phyloP scores from a whole-genome alignment of 768 basidiomycete genomes.

The Dentipellis fragilis region DNA sequence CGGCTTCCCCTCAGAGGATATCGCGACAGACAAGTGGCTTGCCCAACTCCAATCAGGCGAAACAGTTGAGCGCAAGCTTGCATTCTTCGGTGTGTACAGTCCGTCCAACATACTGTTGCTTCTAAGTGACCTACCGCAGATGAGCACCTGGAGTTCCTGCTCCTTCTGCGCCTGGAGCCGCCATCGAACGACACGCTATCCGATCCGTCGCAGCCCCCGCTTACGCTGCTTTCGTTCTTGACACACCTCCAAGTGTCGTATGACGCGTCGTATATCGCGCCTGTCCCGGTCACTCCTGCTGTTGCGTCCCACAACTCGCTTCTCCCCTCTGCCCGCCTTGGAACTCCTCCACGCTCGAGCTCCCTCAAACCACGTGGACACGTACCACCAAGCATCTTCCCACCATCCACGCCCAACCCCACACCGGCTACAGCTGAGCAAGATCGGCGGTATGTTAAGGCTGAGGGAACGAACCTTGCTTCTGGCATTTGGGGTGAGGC shows the following conservation, averaged over 20 bases:
- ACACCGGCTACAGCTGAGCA: conserved; percentile 62
- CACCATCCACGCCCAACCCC: conserved; percentile 79
- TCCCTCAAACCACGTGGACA: conserved; percentile 26
- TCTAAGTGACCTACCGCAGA: conserved; percentile 21
- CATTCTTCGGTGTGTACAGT: conserved; percentile 57
- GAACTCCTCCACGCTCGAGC: conserved; percentile 38
- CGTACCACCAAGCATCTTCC: conserved; percentile 55
- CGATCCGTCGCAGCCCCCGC: conserved; percentile 20
- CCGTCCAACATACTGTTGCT: conserved; percentile 6
- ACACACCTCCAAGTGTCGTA: conserved; percentile 67
- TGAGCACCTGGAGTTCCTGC: conserved; percentile 17
- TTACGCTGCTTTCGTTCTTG: conserved; percentile 45
- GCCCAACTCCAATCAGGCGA: conserved; percentile 27
- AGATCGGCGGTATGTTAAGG: conserved; percentile 67
- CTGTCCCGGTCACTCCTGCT: conserved; percentile 19
- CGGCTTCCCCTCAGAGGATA: conserved; percentile 40
- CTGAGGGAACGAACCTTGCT: conserved; percentile 68
- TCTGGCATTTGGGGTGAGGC: conserved; percentile 71
- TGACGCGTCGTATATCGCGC: conserved; percentile 73
- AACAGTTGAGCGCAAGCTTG: conserved; percentile 45
- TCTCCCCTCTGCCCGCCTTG: conserved; percentile 25
- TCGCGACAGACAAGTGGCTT: conserved; percentile 46
- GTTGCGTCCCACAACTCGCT: conserved; percentile 2
- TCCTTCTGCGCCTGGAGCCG: conserved; percentile 20
- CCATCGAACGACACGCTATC: conserved; percentile 22